A percentile compares a stretch with the other conserved stretches of the same genome.
phyloP scores from a whole-genome alignment of 371 early-diverging fungal species.

The Apophysomyces trapeziformis region DNA sequence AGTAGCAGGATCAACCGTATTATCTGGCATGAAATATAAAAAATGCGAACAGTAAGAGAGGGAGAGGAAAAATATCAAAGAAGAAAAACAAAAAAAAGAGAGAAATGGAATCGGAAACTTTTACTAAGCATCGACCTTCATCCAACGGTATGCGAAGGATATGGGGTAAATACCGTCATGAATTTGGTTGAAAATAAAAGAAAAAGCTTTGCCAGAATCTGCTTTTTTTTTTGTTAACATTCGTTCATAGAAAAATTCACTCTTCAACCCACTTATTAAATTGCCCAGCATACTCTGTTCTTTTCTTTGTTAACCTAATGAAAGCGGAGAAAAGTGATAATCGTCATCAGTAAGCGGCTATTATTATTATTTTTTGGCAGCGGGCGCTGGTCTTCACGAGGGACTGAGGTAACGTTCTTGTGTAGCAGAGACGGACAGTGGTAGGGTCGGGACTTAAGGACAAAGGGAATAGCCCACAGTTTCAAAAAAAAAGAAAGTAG shows the following conservation, averaged over 20 bases:
- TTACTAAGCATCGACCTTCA: background rate
- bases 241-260: background rate
- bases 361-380: too few relatives aligned
- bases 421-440: too few relatives aligned
- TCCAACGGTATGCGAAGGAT: background rate
- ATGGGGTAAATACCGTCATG: constrained; percentile 5
- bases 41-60: constrained; percentile 4
- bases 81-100: background rate
- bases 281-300: too few relatives aligned
- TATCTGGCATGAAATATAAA: constrained; percentile 4
- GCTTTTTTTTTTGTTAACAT: background rate
- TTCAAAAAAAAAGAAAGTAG: background rate
- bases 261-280: background rate
- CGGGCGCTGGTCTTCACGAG: too few relatives aligned
- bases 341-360: too few relatives aligned
- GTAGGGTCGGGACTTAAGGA: too few relatives aligned
- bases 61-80: too few relatives aligned
- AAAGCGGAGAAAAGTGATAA: too few relatives aligned
- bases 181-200: constrained; percentile 10
- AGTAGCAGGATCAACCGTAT: constrained; percentile 5
- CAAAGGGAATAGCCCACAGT: too few relatives aligned
- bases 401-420: too few relatives aligned
- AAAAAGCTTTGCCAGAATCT: background rate
- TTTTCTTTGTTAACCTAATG: too few relatives aligned
- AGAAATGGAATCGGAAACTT: constrained; percentile 3